Conservation (phyloP, 2,329 filamentous ascomycete genomes). For the Curvularia lunata region DNA sequence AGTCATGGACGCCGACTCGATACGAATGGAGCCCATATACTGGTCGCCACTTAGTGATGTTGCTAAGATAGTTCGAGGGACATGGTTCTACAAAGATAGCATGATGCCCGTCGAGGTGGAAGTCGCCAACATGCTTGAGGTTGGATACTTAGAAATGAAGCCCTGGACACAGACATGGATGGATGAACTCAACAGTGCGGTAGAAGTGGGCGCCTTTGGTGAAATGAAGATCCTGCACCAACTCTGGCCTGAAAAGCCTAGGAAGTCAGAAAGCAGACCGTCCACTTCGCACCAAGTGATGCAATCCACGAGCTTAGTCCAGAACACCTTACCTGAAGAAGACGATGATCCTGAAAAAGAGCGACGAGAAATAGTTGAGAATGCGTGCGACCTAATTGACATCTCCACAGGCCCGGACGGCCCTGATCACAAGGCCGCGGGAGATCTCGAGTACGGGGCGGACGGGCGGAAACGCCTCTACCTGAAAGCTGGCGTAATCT, state of each 20-base stretch:
- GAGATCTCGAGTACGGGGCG: constrained; percentile 51
- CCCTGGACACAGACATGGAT: constrained; percentile 93
- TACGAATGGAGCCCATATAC: constrained; percentile 93
- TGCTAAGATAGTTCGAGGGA: constrained; percentile 79
- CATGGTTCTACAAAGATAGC: constrained; percentile 97
- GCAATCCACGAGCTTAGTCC: constrained; percentile 37
- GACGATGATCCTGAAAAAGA: constrained; percentile 54
- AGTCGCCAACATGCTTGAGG: constrained; percentile 89
- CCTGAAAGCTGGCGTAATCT: constrained; percentile 81
- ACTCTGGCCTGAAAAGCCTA: constrained; percentile 76
- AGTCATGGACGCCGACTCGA: constrained; percentile 67
- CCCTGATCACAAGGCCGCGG: constrained; percentile 57
- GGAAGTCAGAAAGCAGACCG: constrained; percentile 56
- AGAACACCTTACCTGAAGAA: constrained; percentile 43
- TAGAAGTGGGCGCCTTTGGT: constrained; percentile 86
- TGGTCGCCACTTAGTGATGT: constrained; percentile 95
- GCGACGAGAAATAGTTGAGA: constrained; percentile 52
- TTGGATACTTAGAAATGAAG: constrained; percentile 84
- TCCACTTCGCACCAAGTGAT: constrained; percentile 46
- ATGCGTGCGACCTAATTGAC: constrained; percentile 57
- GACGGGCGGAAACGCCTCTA: constrained; percentile 65
- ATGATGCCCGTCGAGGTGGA: constrained; percentile 87
- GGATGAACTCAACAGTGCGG: constrained; percentile 86
- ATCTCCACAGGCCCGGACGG: constrained; percentile 55
- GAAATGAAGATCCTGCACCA: constrained; percentile 89